Base-by-base conservation (phyloP, 1,284 basidiomycete species). In the Malassezia japonica region DNA sequence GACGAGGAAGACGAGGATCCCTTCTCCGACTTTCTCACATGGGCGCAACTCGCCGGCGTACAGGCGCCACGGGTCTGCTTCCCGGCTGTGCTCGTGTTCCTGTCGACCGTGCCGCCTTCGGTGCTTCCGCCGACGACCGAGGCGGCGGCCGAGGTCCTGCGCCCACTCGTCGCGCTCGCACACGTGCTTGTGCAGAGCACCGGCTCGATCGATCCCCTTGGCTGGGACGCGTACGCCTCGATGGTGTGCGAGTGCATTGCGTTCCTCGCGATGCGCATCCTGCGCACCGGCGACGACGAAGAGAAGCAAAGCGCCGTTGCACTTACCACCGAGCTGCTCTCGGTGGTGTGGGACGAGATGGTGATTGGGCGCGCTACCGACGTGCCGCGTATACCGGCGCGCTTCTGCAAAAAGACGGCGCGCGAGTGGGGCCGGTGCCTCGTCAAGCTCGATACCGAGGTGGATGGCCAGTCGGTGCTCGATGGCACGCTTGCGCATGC, bases 61-160 rank as follows among this genome's bases (percentile, higher is more conserved):
- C 84, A 83, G 0, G 82, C 82, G n/a, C 83, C 86, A 0, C 59
- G 79, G 3, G 78, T 83, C 57, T 84, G 83, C 3, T 91, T 89
- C 65, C 85, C 86, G 0, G 78, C 82, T 0, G 76, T 90, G 25
- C 74, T 90, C 8, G 75, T 91, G 32, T 78, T 89, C 21, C 67
- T 92, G 4, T 84, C 85, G 0, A 87, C 85, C 0, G 80, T 92
- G 23, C 85, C 87, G 6, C 66, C 77, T 3, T 76, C 66, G 39
- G 46, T 76, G 12, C 61, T 77, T 21, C 67, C 74, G 0, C 58
- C 67, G 7, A 59, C 73, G 1, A 40, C 80, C 0, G 62, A 50
- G 68, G 62, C 62, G 1, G 61, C 73, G 23, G 39, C 57, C 0
- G 76, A 78, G n/a, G 73, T 91, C 28, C 83, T 87, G 64, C 74